Evolutionary conservation across 2,329 filamentous ascomycete species (phyloP), one percentile per base, ranked within the genome.

Genomic region (Pseudocercospora fijiensis): DNA sequence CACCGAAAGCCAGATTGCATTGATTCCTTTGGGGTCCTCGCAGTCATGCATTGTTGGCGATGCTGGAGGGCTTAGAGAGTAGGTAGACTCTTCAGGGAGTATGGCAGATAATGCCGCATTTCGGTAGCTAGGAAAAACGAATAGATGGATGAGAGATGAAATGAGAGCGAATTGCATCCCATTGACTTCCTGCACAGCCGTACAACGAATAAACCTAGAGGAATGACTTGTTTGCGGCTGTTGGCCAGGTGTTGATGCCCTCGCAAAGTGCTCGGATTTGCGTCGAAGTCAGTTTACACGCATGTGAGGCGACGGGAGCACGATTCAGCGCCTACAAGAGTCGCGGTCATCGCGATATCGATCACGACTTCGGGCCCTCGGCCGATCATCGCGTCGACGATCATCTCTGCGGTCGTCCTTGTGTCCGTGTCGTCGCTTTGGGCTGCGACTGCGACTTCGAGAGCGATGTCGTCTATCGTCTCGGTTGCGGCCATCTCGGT

Each of bases 391-490:
- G 51, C 51, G 51, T 26, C 57, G 56, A 51, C 66, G 58, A 16
- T 62, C 66, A 22, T 69, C 65, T 28, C 63, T 60, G 27, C 67
- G 60, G n/a, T 67, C 63, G n/a, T 57, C 57, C 11, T 60, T 59
- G 27, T 69, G 62, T 51, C 64, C 62, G 24, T 71, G 68, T 7
- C 70, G 67, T 33, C 69, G 62, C 33, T 64, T 65, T 20, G 74
- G 74, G 67, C 74, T 76, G 28, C 70, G 69, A 55, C 70, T 73
- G 28, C 71, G 69, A 57, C 71, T 73, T 41, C 73, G 67, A 26
- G 71, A 69, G n/a, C 68, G 64, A 41, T 66, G 53, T 45, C 65
- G 63, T 30, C 56, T 60, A 10, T 45, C 51, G 11, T 69, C 63
- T 13, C 58, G 37, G 20, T 56, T 51, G 6, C 57, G 55, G 3